Conservation (phyloP, 192 early-diverging fungal species). For the Dissophora ornata region DNA sequence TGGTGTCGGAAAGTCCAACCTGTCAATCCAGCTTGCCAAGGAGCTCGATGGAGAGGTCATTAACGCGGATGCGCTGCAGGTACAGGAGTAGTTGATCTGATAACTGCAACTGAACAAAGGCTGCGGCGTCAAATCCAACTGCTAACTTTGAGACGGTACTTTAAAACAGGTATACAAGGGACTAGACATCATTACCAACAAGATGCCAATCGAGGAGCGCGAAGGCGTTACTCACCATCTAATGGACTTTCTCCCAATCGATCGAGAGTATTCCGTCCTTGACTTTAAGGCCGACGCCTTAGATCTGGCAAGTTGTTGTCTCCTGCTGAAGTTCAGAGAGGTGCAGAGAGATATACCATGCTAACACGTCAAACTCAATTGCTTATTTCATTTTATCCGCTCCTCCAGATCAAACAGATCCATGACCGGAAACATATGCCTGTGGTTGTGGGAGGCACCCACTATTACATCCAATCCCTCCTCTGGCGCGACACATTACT, state of each 20-base stretch:
- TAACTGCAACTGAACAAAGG: too few relatives aligned
- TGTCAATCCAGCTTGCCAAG: conserved; percentile 89
- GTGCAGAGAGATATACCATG: not conserved
- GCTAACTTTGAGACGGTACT: too few relatives aligned
- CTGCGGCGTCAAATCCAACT: too few relatives aligned
- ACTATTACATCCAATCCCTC: conserved; percentile 96
- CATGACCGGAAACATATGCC: conserved; percentile 77
- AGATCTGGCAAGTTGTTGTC: conserved; percentile 61
- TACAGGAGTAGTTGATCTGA: conserved; percentile 29
- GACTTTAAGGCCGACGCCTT: conserved; percentile 87
- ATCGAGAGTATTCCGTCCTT: conserved; percentile 86
- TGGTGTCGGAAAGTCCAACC: conserved; percentile 96
- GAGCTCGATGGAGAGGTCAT: conserved; percentile 88
- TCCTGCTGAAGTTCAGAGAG: too few relatives aligned
- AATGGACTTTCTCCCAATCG: conserved; percentile 78
- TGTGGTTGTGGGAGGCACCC: conserved; percentile 94
- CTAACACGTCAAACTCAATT: not conserved
- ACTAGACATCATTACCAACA: conserved; percentile 95
- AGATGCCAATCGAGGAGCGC: conserved; percentile 79
- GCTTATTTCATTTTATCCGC: too few relatives aligned
- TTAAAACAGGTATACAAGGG: conserved; percentile 87
- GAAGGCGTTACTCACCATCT: conserved; percentile 84
- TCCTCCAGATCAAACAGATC: conserved; percentile 87
- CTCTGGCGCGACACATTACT: conserved; percentile 82
- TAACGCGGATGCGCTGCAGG: conserved; percentile 96